Evolutionary conservation across 345 rosid genomes (phyloP).

Genomic region (Luvunga scandens): DNA sequence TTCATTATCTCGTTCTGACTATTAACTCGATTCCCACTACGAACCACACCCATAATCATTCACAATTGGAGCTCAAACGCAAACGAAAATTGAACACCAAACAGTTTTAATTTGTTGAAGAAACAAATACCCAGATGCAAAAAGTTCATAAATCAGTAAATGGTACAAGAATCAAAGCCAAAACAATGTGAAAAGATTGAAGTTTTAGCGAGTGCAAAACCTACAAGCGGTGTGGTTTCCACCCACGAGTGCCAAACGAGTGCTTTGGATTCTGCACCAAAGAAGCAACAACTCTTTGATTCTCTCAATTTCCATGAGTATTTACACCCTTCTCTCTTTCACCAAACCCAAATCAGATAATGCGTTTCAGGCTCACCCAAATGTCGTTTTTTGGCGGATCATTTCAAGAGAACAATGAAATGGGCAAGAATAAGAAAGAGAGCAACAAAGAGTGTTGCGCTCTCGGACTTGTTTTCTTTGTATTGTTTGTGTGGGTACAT

Average conservation of each 20-base stretch:
- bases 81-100: constrained; percentile 9
- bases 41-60: constrained; percentile 23
- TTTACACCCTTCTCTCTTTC: neutral
- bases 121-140: constrained; percentile 16
- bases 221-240: constrained; percentile 66
- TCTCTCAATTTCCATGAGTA: constrained; percentile 43
- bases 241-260: constrained; percentile 54
- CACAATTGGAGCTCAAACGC: neutral
- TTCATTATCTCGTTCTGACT: constrained; percentile 16
- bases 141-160: constrained; percentile 5
- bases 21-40: constrained; percentile 15
- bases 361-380: constrained; percentile 1
- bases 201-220: constrained; percentile 52
- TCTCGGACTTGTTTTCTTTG: neutral
- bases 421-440: neutral
- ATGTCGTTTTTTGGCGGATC: neutral
- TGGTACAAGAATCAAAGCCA: neutral
- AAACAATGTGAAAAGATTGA: neutral
- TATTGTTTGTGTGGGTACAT: neutral
- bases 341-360: constrained; percentile 15
- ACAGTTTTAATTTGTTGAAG: neutral
- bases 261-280: constrained; percentile 36
- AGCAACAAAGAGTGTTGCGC: neutral
- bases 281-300: constrained; percentile 39
- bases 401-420: neutral